A percentile compares a stretch with the other conserved stretches of the same genome.
phyloP scores from a whole-genome alignment of 2,329 filamentous ascomycete species.

The Westerdykella ornata region DNA sequence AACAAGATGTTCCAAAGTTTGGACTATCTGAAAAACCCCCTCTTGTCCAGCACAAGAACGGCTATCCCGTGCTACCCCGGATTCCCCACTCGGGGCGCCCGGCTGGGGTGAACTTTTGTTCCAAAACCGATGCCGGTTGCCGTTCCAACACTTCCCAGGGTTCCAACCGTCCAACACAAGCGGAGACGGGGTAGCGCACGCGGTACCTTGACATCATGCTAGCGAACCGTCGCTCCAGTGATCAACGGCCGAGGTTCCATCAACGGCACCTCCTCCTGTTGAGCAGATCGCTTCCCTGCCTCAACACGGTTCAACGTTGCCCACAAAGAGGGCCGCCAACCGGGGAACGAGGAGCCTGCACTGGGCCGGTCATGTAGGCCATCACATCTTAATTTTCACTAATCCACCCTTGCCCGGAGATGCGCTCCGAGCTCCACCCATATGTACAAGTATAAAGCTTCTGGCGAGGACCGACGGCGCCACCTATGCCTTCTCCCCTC shows the following conservation, averaged over 20 bases:
- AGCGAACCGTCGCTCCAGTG: slow-evolving; percentile 6
- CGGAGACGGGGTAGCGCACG: neutral
- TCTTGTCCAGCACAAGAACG: neutral
- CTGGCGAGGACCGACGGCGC: slow-evolving; percentile 2
- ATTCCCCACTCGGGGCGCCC: neutral
- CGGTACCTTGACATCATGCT: slow-evolving; percentile 2
- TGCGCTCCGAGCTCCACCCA: slow-evolving; percentile 1
- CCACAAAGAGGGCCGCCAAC: neutral
- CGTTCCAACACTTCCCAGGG: slow-evolving; percentile 1
- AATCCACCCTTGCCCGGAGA: slow-evolving; percentile 4
- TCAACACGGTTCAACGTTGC: neutral
- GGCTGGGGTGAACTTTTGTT: slow-evolving; percentile 6
- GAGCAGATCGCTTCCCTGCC: neutral
- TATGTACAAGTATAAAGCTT: slow-evolving; percentile 12
- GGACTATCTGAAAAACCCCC: no score
- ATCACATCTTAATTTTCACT: slow-evolving; percentile 7
- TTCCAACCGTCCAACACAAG: slow-evolving; percentile 4
- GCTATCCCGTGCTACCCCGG: slow-evolving; percentile 1
- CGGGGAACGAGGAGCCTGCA: slow-evolving; percentile 9
- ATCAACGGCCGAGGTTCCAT: neutral
- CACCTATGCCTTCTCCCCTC: neutral
- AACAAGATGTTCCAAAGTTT: neutral
- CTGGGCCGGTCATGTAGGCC: slow-evolving; percentile 11
- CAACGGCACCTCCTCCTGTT: neutral
- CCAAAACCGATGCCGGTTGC: slow-evolving; percentile 3